Conservation (phyloP, 2,329 filamentous ascomycete species). For the Talaromyces verruculosus region DNA sequence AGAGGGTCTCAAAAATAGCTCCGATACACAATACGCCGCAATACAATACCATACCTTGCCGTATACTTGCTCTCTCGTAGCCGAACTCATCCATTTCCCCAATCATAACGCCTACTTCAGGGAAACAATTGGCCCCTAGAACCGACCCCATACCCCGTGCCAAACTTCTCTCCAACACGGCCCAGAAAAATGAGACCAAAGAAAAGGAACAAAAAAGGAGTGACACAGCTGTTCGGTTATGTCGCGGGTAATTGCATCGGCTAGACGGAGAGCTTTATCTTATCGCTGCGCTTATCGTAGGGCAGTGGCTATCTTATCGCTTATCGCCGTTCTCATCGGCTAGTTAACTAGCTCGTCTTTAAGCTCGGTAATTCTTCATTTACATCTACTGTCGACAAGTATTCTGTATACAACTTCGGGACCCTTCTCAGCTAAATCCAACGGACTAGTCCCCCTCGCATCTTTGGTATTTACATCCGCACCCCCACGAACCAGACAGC, state of each 20-base stretch:
- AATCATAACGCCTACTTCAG: background rate
- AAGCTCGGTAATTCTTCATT: too few species aligned
- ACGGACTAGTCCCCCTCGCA: background rate
- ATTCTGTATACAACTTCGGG: background rate
- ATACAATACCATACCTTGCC: background rate
- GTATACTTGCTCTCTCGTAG: background rate
- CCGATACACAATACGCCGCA: background rate
- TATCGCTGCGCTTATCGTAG: background rate
- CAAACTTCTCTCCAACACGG: background rate
- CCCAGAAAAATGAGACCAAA: background rate
- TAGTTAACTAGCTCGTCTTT: too few species aligned
- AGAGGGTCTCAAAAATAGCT: background rate
- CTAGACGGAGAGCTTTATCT: slow-evolving; percentile 12
- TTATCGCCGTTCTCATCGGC: background rate
- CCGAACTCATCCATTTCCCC: background rate
- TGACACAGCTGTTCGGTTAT: background rate
- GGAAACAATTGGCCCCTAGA: background rate
- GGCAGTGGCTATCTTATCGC: background rate
- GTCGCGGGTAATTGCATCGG: slow-evolving; percentile 8
- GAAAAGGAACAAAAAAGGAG: background rate
- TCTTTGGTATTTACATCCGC: background rate
- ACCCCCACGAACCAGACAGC: background rate
- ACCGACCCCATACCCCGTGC: background rate
- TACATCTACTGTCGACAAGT: background rate
- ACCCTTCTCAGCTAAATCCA: background rate